Evolutionary conservation across 108 stramenopile genomes (phyloP), one percentile per base, ranked within the genome.

Genomic region (Chaetoceros tenuissimus): DNA sequence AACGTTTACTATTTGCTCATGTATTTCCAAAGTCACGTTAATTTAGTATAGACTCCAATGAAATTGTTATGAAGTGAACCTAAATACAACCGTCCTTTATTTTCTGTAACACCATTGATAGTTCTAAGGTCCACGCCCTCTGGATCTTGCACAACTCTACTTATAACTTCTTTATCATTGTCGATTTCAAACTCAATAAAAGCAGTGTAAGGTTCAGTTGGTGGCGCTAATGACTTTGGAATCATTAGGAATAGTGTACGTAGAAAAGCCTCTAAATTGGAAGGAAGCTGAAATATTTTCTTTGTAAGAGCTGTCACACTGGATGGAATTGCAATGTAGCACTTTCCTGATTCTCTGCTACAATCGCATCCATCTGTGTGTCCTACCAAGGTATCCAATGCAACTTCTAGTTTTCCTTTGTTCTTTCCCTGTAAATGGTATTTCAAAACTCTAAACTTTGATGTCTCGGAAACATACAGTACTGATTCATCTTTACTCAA

Each of bases 51-150:
- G 3, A 84, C 80, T 2, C 78, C 82, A 45, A 87, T 67, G 51
- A 72, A 81, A 58, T 78, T 29, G 49, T 75, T 71, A n/a, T 79
- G 62, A 5, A 82, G 56, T 25, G 80, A 84, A n/a, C 86, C 86
- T 30, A 87, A 59, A 59, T 84, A 87, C 16, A 87, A 24, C 50
- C 79, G 79, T 24, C 74, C 69, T 8, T 70, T 40, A 51, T 55
- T 52, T 24, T 74, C 68, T 2, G 86, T 87, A 0, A 80, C 76
- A 10, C 86, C 80, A 19, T 80, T 84, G 29, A 87, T 46, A 22
- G 57, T 51, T 0, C 51, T 21, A 26, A 81, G 44, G 55, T 87
- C 82, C 20, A 43, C 62, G 5, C 85, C 86, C 29, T 56, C 60
- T 17, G 82, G 82, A 67, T 87, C 86, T 47, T 81, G 82, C 34